These are phyloP conservation scores for Synchytrium microbalum DNA, from an alignment of 371 early-diverging fungal genomes.

Conservation along the genomic window DNA sequence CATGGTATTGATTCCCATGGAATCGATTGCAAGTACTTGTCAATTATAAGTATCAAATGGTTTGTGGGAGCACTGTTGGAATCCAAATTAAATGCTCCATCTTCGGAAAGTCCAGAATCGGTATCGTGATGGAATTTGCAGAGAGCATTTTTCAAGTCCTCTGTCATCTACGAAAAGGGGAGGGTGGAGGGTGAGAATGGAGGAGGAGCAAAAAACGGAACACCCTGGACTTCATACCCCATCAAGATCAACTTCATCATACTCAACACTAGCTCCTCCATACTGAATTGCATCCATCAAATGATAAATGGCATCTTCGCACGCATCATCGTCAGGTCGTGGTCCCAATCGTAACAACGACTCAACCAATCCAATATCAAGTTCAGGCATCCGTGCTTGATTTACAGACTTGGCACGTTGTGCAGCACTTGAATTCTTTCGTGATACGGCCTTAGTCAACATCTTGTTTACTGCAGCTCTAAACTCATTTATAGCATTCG, in stretches of 20 bases:
- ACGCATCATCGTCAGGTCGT: slow-evolving; percentile 14
- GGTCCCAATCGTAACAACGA: not conserved
- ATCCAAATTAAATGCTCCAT: not conserved
- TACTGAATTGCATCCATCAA: slow-evolving; percentile 55
- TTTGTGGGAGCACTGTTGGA: slow-evolving; percentile 9
- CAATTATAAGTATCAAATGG: slow-evolving; percentile 73
- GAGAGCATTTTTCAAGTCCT: slow-evolving; percentile 25
- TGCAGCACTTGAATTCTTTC: not conserved
- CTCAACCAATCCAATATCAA: slow-evolving; percentile 13
- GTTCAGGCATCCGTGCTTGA: slow-evolving; percentile 1
- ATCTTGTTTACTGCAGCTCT: not conserved
- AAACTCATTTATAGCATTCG: not conserved
- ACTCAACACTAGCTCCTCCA: slow-evolving; percentile 39
- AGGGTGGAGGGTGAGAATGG: not conserved
- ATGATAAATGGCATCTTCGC: slow-evolving; percentile 62
- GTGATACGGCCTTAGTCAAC: not conserved
- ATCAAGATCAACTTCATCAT: slow-evolving; percentile 46
- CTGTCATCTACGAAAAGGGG: slow-evolving; percentile 22
- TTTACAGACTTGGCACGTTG: not conserved
- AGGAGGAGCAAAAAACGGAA: slow-evolving; percentile 2
- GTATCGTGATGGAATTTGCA: slow-evolving; percentile 18
- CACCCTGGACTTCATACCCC: slow-evolving; percentile 28
- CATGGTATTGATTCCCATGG: slow-evolving; percentile 81
- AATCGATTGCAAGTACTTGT: slow-evolving; percentile 67
- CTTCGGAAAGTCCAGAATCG: not conserved